Conservation (phyloP, 2,329 filamentous ascomycete genomes). For the Alternaria hordeiaustralica region DNA sequence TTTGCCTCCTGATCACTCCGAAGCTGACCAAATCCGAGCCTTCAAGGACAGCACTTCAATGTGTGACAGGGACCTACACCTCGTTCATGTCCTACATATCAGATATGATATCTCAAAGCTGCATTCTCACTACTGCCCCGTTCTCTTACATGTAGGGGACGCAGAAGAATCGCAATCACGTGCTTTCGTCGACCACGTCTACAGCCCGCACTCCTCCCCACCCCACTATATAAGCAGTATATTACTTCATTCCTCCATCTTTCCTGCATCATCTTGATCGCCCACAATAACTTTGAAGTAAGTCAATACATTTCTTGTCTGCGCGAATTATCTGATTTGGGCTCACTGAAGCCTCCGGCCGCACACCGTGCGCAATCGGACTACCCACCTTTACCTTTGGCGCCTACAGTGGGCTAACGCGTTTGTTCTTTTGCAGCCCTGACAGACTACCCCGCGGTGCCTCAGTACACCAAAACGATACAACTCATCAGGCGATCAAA, state of each 20-base stretch:
- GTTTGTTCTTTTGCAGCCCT: not conserved
- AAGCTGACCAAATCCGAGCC: not conserved
- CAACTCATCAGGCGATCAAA: not conserved
- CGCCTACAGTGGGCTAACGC: not conserved
- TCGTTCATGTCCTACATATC: not conserved
- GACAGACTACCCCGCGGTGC: not conserved
- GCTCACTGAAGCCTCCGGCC: not conserved
- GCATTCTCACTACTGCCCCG: not conserved
- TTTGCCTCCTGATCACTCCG: not conserved
- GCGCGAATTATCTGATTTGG: not conserved
- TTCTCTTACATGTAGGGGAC: not conserved
- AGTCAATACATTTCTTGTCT: not conserved
- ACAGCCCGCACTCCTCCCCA: not conserved
- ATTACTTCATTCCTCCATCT: not conserved
- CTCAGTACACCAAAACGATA: not conserved
- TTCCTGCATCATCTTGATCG: not conserved
- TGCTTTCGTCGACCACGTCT: not conserved
- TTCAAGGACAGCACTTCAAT: not conserved
- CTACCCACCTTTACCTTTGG: slow-evolving; percentile 7
- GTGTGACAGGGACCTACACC: no score
- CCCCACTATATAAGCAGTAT: not conserved
- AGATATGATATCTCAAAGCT: not conserved
- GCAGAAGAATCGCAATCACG: not conserved
- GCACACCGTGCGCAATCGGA: not conserved
- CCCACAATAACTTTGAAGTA: not conserved